Percentiles rank a stretch among this genome's conserved stretches.
Conservation (phyloP, 345 rosid genomes). For the Atalantia buxifolia region DNA sequence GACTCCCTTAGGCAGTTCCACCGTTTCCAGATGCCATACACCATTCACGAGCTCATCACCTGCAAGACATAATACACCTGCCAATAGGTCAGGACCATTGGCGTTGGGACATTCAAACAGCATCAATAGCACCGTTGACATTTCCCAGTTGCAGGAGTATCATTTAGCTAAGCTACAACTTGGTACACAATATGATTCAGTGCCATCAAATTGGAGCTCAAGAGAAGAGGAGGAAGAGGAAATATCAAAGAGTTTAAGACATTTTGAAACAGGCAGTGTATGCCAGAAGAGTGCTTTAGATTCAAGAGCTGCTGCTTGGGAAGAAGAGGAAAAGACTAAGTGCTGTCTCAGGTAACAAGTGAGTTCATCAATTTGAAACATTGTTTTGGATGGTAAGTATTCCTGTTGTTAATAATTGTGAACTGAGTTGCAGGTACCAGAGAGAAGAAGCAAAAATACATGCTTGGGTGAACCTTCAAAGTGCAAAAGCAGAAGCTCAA, state of each 20-base stretch:
- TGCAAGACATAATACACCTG: conserved; percentile 91
- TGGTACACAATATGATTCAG: conserved; percentile 57
- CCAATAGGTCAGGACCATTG: conserved; percentile 80
- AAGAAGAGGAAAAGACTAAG: conserved; percentile 77
- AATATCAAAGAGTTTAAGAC: conserved; percentile 80
- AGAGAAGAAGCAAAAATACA: conserved; percentile 94
- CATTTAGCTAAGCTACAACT: conserved; percentile 71
- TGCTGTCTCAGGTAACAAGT: conserved; percentile 68
- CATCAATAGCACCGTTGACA: conserved; percentile 45
- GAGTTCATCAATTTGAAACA: background rate
- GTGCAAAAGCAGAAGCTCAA: conserved; percentile 96
- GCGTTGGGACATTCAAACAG: conserved; percentile 28
- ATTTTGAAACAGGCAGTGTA: conserved; percentile 53
- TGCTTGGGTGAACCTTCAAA: conserved; percentile 94
- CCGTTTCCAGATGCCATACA: conserved; percentile 78
- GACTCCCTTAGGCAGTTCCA: conserved; percentile 85
- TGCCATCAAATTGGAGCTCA: conserved; percentile 79
- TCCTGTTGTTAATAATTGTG: background rate
- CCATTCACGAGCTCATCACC: conserved; percentile 74
- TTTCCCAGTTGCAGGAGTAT: conserved; percentile 60
- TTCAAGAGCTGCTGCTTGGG: conserved; percentile 66
- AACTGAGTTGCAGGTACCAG: conserved; percentile 53
- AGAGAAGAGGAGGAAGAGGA: conserved; percentile 93
- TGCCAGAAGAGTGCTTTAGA: conserved; percentile 51
- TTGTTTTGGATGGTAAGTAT: background rate